A percentile compares a stretch with the other conserved stretches of the same genome.
phyloP scores from a whole-genome alignment of 106 monocot genomes.

The Dendrobium catenatum region DNA sequence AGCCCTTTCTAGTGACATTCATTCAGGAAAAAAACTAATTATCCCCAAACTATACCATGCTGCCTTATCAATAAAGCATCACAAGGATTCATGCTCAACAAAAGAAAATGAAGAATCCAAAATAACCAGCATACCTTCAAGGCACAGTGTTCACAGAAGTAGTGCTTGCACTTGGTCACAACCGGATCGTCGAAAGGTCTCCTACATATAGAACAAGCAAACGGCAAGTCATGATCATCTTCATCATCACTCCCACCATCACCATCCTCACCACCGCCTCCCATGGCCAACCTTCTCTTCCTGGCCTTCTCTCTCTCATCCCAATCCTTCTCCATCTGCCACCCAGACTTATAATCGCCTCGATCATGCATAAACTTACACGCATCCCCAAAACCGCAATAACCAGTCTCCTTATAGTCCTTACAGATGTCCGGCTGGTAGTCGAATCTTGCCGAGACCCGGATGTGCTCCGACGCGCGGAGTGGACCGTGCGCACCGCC shows the following conservation, averaged over 20 bases:
- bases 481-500: slow-evolving; percentile 91
- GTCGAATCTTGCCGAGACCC: slow-evolving; percentile 78
- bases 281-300: slow-evolving; percentile 56
- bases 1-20: neutral
- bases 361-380: slow-evolving; percentile 99
- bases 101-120: neutral
- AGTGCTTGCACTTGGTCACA: slow-evolving; percentile 94
- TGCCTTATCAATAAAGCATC: neutral
- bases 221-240: slow-evolving; percentile 63
- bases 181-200: slow-evolving; percentile 80
- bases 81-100: neutral
- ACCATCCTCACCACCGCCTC: slow-evolving; percentile 32
- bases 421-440: slow-evolving; percentile 99
- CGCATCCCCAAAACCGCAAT: slow-evolving; percentile 91
- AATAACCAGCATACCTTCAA: slow-evolving; percentile 48
- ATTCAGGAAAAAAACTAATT: neutral
- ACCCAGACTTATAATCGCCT: slow-evolving; percentile 96
- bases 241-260: slow-evolving; percentile 23
- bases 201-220: slow-evolving; percentile 66
- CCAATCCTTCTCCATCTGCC: slow-evolving; percentile 95
- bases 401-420: slow-evolving; percentile 99
- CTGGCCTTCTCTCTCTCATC: slow-evolving; percentile 72
- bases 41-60: neutral
- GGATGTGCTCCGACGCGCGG: slow-evolving; percentile 79
- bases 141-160: slow-evolving; percentile 97